phyloP scores from a whole-genome alignment of 805 yeast genomes.

The Yarrowia deformans region DNA sequence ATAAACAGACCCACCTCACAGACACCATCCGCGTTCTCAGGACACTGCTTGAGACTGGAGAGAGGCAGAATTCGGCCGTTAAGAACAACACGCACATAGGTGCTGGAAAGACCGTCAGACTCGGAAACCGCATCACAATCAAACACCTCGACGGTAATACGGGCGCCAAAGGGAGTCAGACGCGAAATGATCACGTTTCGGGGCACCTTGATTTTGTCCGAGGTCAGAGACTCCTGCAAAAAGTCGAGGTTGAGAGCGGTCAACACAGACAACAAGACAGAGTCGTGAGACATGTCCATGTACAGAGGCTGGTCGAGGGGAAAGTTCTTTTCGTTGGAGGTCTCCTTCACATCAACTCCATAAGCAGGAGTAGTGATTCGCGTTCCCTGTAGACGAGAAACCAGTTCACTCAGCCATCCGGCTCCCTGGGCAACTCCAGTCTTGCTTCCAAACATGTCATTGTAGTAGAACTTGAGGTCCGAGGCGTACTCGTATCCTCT shows the following conservation, averaged over 20 bases:
- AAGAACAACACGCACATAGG: conserved; percentile 49
- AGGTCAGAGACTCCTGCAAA: conserved; percentile 55
- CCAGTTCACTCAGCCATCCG: conserved; percentile 57
- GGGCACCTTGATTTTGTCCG: conserved; percentile 55
- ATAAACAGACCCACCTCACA: conserved; percentile 46
- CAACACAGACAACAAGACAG: conserved; percentile 65
- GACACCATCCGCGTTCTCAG: conserved; percentile 48
- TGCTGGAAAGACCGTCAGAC: conserved; percentile 25
- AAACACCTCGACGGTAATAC: conserved; percentile 53
- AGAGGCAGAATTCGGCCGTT: conserved; percentile 53
- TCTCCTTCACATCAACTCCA: conserved; percentile 58
- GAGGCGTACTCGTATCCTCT: conserved; percentile 65
- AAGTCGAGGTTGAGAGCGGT: conserved; percentile 66
- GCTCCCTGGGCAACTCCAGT: conserved; percentile 66
- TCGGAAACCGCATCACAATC: conserved; percentile 48
- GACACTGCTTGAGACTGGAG: conserved; percentile 50
- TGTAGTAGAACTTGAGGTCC: conserved; percentile 67
- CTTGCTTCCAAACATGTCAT: conserved; percentile 67
- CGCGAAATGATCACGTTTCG: conserved; percentile 53
- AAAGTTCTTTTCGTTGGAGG: conserved; percentile 47
- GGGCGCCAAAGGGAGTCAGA: conserved; percentile 55
- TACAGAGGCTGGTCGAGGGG: conserved; percentile 61
- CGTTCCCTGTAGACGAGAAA: conserved; percentile 57
- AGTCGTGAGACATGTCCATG: conserved; percentile 78
- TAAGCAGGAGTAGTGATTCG: conserved; percentile 59